A percentile compares a stretch with the other conserved stretches of the same genome.
Evolutionary conservation across 2,329 filamentous ascomycete genomes (phyloP).

Genomic region (Alternaria rosae): DNA sequence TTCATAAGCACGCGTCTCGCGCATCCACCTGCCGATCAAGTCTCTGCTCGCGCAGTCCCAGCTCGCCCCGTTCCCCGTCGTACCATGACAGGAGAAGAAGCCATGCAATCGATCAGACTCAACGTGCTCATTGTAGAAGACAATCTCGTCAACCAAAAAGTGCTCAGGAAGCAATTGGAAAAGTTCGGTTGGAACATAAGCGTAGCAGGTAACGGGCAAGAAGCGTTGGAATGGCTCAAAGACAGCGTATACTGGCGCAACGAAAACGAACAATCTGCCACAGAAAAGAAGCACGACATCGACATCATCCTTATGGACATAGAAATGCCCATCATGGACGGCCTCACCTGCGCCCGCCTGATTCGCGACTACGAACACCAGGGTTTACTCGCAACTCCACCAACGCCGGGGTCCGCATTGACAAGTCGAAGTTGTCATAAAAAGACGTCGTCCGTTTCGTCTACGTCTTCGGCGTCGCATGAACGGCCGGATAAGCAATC

Average conservation of each 20-base stretch:
- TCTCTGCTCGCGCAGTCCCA: neutral
- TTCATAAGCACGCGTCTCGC: constrained; percentile 45
- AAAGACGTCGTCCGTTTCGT: neutral
- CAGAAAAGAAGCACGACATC: constrained; percentile 16
- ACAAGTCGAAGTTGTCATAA: constrained; percentile 1
- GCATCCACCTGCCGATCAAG: constrained; percentile 15
- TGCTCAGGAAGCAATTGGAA: constrained; percentile 50
- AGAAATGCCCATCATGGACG: constrained; percentile 48
- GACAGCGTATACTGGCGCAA: constrained; percentile 36
- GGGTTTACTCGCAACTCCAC: constrained; percentile 23
- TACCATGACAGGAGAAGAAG: constrained; percentile 27
- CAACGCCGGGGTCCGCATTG: neutral
- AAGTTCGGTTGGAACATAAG: constrained; percentile 47
- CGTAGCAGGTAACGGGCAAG: constrained; percentile 49
- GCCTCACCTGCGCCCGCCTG: constrained; percentile 35
- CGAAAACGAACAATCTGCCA: too few species aligned
- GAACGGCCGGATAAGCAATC: neutral
- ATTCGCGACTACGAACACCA: constrained; percentile 40
- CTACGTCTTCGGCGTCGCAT: neutral
- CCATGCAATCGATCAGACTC: constrained; percentile 27
- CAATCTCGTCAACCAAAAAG: constrained; percentile 53
- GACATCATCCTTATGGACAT: constrained; percentile 45
- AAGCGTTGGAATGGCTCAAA: constrained; percentile 49
- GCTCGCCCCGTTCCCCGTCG: constrained; percentile 13
- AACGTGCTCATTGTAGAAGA: constrained; percentile 49